phyloP scores from a whole-genome alignment of 257 asterid genomes.

The Handroanthus guayacan region DNA sequence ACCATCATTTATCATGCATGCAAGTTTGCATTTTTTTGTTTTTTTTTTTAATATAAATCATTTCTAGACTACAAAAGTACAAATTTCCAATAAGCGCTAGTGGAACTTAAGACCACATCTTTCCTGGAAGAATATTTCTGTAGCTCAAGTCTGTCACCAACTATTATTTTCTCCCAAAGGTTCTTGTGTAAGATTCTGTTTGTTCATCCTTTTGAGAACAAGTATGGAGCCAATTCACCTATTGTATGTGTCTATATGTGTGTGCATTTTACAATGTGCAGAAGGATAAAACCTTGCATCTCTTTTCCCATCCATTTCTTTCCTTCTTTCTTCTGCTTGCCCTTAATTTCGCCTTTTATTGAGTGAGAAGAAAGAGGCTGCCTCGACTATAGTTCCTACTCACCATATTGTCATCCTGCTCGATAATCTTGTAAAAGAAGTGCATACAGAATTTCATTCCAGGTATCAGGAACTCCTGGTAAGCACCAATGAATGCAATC shows the following conservation, averaged over 20 bases:
- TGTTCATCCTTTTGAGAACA: no score
- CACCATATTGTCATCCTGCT: background rate
- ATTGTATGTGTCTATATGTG: no score
- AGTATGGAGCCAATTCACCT: no score
- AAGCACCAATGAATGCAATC: conserved; percentile 99
- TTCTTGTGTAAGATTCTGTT: no score
- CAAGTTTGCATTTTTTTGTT: background rate
- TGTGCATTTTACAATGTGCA: background rate
- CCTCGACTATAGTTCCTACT: background rate
- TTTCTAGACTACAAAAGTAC: conserved; percentile 9
- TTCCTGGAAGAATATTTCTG: background rate
- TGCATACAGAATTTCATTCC: conserved; percentile 84
- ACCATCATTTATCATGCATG: conserved; percentile 7
- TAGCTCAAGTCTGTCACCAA: background rate
- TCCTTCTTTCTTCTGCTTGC: background rate
- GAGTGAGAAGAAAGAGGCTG: background rate
- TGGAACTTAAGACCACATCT: background rate
- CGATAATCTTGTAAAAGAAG: conserved; percentile 77
- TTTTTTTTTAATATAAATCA: conserved; percentile 7
- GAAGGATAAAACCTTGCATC: background rate
- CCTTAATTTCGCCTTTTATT: background rate
- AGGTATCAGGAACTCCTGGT: conserved; percentile 90
- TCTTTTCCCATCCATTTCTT: background rate
- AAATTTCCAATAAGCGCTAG: conserved; percentile 24
- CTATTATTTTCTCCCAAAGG: no score